A percentile compares a stretch with the other conserved stretches of the same genome.
Evolutionary conservation across 2,329 filamentous ascomycete genomes (phyloP).

Genomic region (Claviceps pazoutovae): DNA sequence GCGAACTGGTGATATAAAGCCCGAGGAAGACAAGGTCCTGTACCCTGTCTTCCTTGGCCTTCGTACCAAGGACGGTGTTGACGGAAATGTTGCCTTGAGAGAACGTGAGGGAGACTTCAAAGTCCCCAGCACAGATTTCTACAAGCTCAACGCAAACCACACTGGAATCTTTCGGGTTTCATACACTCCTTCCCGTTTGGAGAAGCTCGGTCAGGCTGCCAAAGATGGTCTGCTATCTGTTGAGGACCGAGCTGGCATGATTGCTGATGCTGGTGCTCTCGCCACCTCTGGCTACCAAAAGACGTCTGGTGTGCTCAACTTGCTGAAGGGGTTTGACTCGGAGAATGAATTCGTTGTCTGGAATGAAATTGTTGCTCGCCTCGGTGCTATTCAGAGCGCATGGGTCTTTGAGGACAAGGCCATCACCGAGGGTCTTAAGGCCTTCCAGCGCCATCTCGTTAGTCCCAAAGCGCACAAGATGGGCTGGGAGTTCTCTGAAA

Average conservation of each 20-base stretch:
- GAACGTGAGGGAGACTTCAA: conserved; percentile 62
- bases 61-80: conserved; percentile 68
- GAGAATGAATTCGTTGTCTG: conserved; percentile 89
- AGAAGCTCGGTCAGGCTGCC: conserved; percentile 77
- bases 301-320: conserved; percentile 74
- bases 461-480: conserved; percentile 70
- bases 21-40: conserved; percentile 76
- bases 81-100: conserved; percentile 35
- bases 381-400: conserved; percentile 64
- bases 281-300: conserved; percentile 85
- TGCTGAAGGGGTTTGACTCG: conserved; percentile 70
- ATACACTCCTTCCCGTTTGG: conserved; percentile 69
- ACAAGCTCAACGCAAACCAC: conserved; percentile 93
- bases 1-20: conserved; percentile 81
- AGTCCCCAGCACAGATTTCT: conserved; percentile 71
- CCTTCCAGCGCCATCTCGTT: conserved; percentile 68
- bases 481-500: conserved; percentile 76
- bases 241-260: conserved; percentile 89
- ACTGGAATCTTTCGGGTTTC: conserved; percentile 84
- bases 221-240: conserved; percentile 58
- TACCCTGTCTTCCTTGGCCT: conserved; percentile 85
- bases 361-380: conserved; percentile 75
- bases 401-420: conserved; percentile 69
- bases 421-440: conserved; percentile 61
- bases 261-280: conserved; percentile 80